phyloP scores from a whole-genome alignment of 2,329 filamentous ascomycete species.

The Arthrobotrys entomopaga region DNA sequence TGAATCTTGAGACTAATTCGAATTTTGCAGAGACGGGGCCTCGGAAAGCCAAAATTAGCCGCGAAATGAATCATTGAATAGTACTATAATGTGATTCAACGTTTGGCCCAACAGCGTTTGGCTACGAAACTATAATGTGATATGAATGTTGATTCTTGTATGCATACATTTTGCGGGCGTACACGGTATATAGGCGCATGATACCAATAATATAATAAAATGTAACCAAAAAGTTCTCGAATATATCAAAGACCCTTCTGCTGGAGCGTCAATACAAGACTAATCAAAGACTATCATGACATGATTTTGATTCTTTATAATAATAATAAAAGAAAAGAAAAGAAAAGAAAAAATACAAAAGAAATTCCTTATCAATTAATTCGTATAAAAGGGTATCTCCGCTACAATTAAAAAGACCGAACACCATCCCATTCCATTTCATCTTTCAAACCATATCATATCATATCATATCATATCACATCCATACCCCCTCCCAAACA shows the following conservation, averaged over 20 bases:
- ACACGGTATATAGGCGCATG: slow-evolving; percentile 18
- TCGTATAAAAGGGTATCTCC: slow-evolving; percentile 34
- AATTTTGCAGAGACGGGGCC: slow-evolving; percentile 31
- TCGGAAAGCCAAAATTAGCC: slow-evolving; percentile 34
- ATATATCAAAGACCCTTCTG: too few relatives aligned
- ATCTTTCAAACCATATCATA: too few relatives aligned
- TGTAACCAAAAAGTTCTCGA: slow-evolving; percentile 27
- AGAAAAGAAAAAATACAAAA: slow-evolving; percentile 9
- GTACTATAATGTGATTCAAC: too few relatives aligned
- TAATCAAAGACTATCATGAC: slow-evolving; percentile 2
- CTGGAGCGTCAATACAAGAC: too few relatives aligned
- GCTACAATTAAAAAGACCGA: slow-evolving; percentile 3
- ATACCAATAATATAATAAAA: too few relatives aligned
- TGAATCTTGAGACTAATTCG: slow-evolving; percentile 14
- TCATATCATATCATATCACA: too few relatives aligned
- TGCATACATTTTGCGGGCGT: slow-evolving; percentile 20
- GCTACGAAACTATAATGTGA: too few relatives aligned
- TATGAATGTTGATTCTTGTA: too few relatives aligned
- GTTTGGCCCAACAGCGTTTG: too few relatives aligned
- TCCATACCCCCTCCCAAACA: neutral
- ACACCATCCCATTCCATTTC: too few relatives aligned
- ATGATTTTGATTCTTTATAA: neutral
- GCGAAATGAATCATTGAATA: slow-evolving; percentile 1
- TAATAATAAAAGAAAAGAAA: too few relatives aligned
- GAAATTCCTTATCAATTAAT: slow-evolving; percentile 5